Percentiles rank a stretch among this genome's conserved stretches.
Evolutionary conservation across 345 rosid species (phyloP).

Genomic region (Physaria fendleri): DNA sequence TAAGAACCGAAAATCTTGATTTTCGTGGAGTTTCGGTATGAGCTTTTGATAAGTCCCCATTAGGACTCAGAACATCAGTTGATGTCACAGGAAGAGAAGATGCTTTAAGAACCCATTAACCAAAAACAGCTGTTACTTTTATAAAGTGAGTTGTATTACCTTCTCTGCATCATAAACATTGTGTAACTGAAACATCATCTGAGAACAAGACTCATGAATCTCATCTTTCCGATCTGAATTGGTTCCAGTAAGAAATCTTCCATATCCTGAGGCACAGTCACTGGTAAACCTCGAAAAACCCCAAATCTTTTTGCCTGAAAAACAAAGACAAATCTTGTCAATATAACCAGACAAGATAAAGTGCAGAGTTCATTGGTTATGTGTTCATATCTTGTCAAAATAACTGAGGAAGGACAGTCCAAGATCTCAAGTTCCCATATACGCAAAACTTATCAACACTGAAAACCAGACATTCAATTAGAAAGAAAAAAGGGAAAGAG

Average conservation of each 20-base stretch:
- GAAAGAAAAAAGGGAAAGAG: no score
- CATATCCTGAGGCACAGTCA: conserved; percentile 71
- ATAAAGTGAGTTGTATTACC: conserved; percentile 26
- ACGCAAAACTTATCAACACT: not conserved
- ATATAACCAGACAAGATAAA: conserved; percentile 3
- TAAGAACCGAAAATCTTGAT: conserved; percentile 36
- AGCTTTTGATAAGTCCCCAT: conserved; percentile 31
- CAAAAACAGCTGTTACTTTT: not conserved
- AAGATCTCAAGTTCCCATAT: not conserved
- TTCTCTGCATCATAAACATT: conserved; percentile 88
- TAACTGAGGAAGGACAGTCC: not conserved
- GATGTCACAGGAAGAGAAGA: conserved; percentile 26
- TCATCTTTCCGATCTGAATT: conserved; percentile 64
- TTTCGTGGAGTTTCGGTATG: conserved; percentile 36
- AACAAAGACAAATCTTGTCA: not conserved
- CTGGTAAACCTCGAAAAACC: conserved; percentile 78
- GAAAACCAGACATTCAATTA: no score
- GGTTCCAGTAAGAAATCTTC: conserved; percentile 58
- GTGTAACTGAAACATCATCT: conserved; percentile 80
- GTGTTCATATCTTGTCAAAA: not conserved
- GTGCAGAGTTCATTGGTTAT: not conserved
- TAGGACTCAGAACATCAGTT: conserved; percentile 45
- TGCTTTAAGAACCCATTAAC: not conserved
- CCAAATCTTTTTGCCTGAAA: conserved; percentile 76
- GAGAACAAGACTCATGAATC: conserved; percentile 79